Percentiles rank a stretch among this genome's conserved stretches.
Conservation (phyloP, 768 basidiomycete species). For the Strobilomyces echinocephalus region DNA sequence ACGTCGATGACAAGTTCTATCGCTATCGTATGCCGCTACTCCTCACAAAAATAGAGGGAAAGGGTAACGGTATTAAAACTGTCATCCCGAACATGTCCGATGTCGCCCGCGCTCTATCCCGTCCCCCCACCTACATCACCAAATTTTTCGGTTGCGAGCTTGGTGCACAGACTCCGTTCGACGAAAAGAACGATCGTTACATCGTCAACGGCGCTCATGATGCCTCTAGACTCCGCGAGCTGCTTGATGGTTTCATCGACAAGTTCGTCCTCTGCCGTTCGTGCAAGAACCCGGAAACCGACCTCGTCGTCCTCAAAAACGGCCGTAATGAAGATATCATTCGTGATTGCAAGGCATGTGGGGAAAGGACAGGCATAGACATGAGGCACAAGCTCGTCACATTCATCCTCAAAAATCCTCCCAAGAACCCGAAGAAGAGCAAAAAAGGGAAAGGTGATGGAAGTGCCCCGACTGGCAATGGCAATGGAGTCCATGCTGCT, state of each 20-base stretch:
- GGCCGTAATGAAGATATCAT: slow-evolving; percentile 82
- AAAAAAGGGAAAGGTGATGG: slow-evolving; percentile 50
- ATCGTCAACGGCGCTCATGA: slow-evolving; percentile 98
- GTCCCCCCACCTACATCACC: slow-evolving; percentile 94
- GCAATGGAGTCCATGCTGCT: slow-evolving; percentile 39
- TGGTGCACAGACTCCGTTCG: slow-evolving; percentile 94
- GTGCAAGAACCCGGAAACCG: slow-evolving; percentile 99
- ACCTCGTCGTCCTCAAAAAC: slow-evolving; percentile 81
- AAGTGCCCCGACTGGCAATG: slow-evolving; percentile 46
- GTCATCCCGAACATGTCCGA: slow-evolving; percentile 99
- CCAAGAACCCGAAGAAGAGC: slow-evolving; percentile 76
- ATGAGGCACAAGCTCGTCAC: slow-evolving; percentile 97
- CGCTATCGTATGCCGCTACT: slow-evolving; percentile 97
- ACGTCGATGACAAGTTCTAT: slow-evolving; percentile 96
- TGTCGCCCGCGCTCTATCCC: slow-evolving; percentile 89
- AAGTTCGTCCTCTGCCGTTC: slow-evolving; percentile 96
- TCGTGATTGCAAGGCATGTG: slow-evolving; percentile 98
- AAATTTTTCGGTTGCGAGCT: slow-evolving; percentile 99
- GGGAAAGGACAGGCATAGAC: slow-evolving; percentile 84
- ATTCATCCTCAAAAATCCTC: slow-evolving; percentile 97
- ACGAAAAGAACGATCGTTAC: slow-evolving; percentile 96
- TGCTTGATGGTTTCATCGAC: slow-evolving; percentile 95
- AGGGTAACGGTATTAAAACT: slow-evolving; percentile 99
- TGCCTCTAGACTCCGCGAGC: slow-evolving; percentile 84
- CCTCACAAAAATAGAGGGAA: slow-evolving; percentile 95